phyloP scores from a whole-genome alignment of 1,284 basidiomycete species.

The Sutorius eximius region DNA sequence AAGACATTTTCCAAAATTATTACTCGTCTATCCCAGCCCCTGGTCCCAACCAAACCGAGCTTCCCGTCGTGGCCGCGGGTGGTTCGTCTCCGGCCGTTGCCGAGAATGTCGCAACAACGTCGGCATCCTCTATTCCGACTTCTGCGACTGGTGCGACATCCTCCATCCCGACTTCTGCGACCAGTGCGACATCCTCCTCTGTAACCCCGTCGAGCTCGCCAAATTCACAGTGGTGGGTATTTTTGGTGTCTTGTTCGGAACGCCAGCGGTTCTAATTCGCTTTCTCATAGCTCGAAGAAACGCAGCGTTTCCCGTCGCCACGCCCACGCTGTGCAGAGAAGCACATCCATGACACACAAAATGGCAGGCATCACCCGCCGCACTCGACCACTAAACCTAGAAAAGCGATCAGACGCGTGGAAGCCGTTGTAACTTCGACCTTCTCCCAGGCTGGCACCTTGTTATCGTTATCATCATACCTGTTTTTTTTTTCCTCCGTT shows the following conservation, averaged over 20 bases:
- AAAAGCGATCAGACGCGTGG: slow-evolving; percentile 9
- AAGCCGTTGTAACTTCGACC: slow-evolving; percentile 5
- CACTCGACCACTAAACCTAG: slow-evolving; percentile 1
- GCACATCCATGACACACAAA: slow-evolving; percentile 4
- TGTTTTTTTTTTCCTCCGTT: background rate
- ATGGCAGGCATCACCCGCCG: slow-evolving; percentile 7
- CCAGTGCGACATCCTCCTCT: background rate
- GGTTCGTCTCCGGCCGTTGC: background rate
- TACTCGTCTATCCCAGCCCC: slow-evolving; percentile 23
- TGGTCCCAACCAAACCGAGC: slow-evolving; percentile 24
- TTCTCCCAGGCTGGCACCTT: background rate
- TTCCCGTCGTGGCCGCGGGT: slow-evolving; percentile 16
- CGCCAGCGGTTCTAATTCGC: background rate
- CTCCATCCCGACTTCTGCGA: background rate
- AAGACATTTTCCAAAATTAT: slow-evolving; percentile 45
- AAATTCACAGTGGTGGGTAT: slow-evolving; percentile 16
- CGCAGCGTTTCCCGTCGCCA: slow-evolving; percentile 10
- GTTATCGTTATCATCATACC: background rate
- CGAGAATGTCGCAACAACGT: background rate
- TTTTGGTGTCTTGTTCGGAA: background rate
- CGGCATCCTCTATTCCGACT: background rate
- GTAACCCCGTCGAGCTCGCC: slow-evolving; percentile 1
- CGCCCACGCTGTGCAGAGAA: slow-evolving; percentile 1
- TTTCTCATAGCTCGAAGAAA: slow-evolving; percentile 2
- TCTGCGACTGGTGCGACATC: background rate